Base-by-base conservation (phyloP, 345 rosid species). In the Gossypioides kirkii region DNA sequence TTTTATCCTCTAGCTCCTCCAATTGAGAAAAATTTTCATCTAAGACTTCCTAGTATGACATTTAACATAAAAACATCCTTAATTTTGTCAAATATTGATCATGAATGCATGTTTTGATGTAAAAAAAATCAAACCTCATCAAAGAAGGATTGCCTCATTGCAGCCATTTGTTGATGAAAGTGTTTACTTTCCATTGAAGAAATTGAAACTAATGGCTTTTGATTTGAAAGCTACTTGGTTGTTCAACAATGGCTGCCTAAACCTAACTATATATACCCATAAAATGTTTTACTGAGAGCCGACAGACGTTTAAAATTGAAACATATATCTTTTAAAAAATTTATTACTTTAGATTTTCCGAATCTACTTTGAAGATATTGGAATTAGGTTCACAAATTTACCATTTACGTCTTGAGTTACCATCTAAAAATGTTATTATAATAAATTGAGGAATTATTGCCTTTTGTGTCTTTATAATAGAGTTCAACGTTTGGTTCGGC, bases 121-220 rank as follows among this genome's bases (percentile, higher is more conserved):
- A 22, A 0, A n/a, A 8, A 45, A 46, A 6, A 47, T 8, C n/a
- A 6, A 20, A 71, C 74, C 64, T 71, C 74, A 2, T 55, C 63
- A 42, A 71, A 55, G 63, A 71, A 56, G 63, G 74, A 56, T 55
- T 71, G 74, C 16, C 64, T 55, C 64, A 56, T 71, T 6, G 18
- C 64, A 2, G 52, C 74, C 17, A 71, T 22, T 12, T 56, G 52
- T 7, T 22, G 38, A 41, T 52, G 54, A 53, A 55, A 42, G 2
- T 11, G 16, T 32, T 2, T 14, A 46, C 3, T 70, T 17, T 70
- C 63, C 74, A 71, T 71, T 56, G 41, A 41, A 41, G 12, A 49
- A 1, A 55, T 13, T 13, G 3, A 41, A 70, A 66, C 23, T 9
- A 2, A 22, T 1, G 12, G 20, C 18, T 16, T 69, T 22, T 43